Conservation (phyloP, 805 yeast species). For the Cyberlindnera xishuangbannaensis region DNA sequence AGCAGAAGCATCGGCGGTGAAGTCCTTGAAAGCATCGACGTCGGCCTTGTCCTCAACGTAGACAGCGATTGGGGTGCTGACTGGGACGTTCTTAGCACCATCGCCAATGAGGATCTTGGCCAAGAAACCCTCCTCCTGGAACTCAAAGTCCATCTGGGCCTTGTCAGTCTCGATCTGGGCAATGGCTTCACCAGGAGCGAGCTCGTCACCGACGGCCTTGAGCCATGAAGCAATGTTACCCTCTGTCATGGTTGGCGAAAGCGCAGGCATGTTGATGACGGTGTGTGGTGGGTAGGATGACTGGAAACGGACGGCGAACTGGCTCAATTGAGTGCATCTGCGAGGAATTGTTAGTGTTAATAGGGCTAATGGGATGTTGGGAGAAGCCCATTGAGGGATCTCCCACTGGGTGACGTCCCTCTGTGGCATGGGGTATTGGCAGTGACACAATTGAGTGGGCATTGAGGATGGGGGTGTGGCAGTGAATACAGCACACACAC, state of each 20-base stretch:
- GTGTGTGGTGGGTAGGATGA: conserved; percentile 68
- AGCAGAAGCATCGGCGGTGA: conserved; percentile 67
- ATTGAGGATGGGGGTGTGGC: too few relatives aligned
- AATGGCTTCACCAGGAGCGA: conserved; percentile 87
- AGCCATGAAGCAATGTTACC: conserved; percentile 90
- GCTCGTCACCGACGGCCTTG: conserved; percentile 82
- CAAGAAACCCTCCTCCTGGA: conserved; percentile 92
- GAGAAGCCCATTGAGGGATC: neutral
- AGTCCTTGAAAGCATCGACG: conserved; percentile 82
- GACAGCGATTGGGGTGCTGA: conserved; percentile 94
- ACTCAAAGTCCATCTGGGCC: conserved; percentile 97
- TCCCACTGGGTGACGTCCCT: too few relatives aligned
- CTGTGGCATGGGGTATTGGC: too few relatives aligned
- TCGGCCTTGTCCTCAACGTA: conserved; percentile 83
- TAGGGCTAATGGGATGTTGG: neutral
- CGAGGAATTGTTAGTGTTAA: conserved; percentile 3
- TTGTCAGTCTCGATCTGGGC: conserved; percentile 98
- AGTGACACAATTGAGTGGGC: too few relatives aligned
- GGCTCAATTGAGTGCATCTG: conserved; percentile 16
- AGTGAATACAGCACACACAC: too few relatives aligned
- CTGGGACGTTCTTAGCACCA: conserved; percentile 87
- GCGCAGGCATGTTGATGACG: conserved; percentile 95
- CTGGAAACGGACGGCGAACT: conserved; percentile 22
- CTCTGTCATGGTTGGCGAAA: conserved; percentile 99
- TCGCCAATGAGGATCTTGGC: conserved; percentile 82